phyloP scores from a whole-genome alignment of 257 asterid genomes.

The Solanum habrochaites region DNA sequence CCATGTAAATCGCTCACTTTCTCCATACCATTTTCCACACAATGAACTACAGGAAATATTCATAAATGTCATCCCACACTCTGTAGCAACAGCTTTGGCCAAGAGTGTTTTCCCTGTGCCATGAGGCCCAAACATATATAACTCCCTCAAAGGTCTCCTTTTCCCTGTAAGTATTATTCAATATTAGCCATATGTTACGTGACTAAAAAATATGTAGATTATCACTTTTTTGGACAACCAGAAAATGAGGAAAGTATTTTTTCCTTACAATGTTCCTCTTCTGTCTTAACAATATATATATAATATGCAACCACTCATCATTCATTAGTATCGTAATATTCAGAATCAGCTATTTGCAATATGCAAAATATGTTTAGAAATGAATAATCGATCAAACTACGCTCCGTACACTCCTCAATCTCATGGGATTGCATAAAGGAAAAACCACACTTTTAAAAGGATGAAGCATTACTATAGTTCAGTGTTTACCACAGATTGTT shows the following conservation, averaged over 20 bases:
- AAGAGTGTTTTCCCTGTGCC: conserved; percentile 97
- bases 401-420: no score
- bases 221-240: not conserved
- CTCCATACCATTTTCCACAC: conserved; percentile 97
- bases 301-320: no score
- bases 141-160: conserved; percentile 98
- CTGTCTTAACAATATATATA: not conserved
- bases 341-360: not conserved
- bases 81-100: conserved; percentile 97
- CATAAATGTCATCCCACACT: conserved; percentile 89
- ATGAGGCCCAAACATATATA: conserved; percentile 97
- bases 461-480: no score
- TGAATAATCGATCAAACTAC: no score
- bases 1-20: conserved; percentile 88
- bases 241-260: not conserved
- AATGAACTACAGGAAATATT: conserved; percentile 87
- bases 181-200: not conserved
- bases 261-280: not conserved
- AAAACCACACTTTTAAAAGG: no score
- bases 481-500: no score
- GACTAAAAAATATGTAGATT: no score
- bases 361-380: not conserved
- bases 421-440: no score
- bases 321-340: not conserved
- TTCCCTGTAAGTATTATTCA: conserved; percentile 46